These are phyloP conservation scores for Pseudonitzschia delicatissima DNA, from an alignment of 108 stramenopile species.

Conservation along the genomic window DNA sequence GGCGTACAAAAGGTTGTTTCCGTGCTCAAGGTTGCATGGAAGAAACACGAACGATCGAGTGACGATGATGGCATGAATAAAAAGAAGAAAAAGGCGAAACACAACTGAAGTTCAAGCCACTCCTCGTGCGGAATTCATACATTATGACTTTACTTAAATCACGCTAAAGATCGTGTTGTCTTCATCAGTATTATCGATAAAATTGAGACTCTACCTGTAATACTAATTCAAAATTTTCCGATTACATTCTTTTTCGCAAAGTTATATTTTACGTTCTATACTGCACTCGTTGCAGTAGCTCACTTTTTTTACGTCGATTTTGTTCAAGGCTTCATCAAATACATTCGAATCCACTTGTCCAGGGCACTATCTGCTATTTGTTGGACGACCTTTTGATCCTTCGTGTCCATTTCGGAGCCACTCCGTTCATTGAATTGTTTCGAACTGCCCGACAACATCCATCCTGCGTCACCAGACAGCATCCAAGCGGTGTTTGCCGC, in stretches of 20 bases:
- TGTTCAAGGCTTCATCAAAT: conserved; percentile 23
- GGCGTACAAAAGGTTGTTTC: conserved; percentile 70
- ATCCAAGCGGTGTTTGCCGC: conserved; percentile 50
- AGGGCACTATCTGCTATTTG: conserved; percentile 17
- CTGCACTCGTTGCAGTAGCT: conserved; percentile 5
- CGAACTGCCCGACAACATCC: conserved; percentile 13
- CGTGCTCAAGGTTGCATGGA: conserved; percentile 52
- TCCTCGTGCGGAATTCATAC: not conserved
- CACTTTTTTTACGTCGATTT: too few relatives aligned
- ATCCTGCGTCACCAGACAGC: conserved; percentile 10
- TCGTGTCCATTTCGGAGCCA: conserved; percentile 7
- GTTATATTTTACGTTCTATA: too few relatives aligned
- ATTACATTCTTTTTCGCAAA: too few relatives aligned
- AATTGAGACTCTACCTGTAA: not conserved
- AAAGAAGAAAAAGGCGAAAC: conserved; percentile 6
- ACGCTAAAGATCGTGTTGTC: not conserved
- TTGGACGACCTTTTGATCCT: not conserved
- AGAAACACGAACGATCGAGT: conserved; percentile 23
- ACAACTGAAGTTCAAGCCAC: not conserved
- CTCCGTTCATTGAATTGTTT: not conserved
- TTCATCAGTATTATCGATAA: not conserved
- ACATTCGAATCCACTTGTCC: conserved; percentile 20
- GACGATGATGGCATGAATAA: not conserved
- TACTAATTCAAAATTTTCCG: not conserved
- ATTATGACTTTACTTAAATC: not conserved